phyloP scores from a whole-genome alignment of 192 early-diverging fungal genomes.

The Podila horticola region DNA sequence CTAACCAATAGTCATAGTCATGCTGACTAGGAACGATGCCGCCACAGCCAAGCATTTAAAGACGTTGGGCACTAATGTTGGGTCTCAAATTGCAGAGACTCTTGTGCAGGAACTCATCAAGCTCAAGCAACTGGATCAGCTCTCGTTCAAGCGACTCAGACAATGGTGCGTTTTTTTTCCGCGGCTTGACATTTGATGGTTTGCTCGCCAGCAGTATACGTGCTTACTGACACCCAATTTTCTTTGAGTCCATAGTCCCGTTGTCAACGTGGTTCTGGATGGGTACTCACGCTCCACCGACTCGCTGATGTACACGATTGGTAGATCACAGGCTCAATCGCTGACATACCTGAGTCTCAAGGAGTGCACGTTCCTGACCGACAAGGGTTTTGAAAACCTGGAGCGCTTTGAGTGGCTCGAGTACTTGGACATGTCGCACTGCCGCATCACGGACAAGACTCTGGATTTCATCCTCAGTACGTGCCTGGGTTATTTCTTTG shows the following conservation, averaged over 20 bases:
- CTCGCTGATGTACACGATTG: conserved; percentile 54
- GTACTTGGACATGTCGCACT: conserved; percentile 58
- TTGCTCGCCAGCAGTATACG: background rate
- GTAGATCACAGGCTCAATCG: conserved; percentile 39
- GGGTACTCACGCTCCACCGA: conserved; percentile 59
- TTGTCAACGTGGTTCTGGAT: conserved; percentile 54
- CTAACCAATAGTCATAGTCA: background rate
- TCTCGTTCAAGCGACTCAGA: conserved; percentile 41
- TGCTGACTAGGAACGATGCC: conserved; percentile 27
- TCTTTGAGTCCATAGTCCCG: conserved; percentile 17
- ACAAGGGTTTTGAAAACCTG: conserved; percentile 52
- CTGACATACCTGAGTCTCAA: conserved; percentile 52
- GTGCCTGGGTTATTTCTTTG: background rate
- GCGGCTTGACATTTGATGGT: too few species aligned
- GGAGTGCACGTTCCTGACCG: conserved; percentile 57
- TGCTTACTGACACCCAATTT: background rate
- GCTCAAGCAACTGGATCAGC: conserved; percentile 44
- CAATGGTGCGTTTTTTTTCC: conserved; percentile 23
- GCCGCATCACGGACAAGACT: conserved; percentile 59
- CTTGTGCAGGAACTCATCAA: conserved; percentile 46
- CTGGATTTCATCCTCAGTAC: conserved; percentile 44
- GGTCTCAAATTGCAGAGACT: conserved; percentile 24
- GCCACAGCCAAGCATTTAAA: conserved; percentile 17
- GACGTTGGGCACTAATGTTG: conserved; percentile 17
- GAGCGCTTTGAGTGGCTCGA: conserved; percentile 51